Conservation (phyloP, 2,329 filamentous ascomycete genomes). For the Fusarium proliferatum region DNA sequence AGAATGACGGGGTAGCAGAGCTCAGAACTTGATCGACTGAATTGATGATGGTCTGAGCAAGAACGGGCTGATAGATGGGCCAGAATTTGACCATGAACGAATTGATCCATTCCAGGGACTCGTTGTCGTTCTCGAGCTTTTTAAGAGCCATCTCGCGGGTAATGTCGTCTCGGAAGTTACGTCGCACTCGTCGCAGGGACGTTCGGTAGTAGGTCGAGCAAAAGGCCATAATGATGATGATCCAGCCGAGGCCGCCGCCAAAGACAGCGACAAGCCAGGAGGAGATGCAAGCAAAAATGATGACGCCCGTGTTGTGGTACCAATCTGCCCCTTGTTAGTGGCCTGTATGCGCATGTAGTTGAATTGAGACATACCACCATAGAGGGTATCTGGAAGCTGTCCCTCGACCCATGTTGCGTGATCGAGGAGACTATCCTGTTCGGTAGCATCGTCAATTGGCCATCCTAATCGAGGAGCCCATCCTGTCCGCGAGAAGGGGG, state of each 20-base stretch:
- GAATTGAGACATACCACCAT: slow-evolving; percentile 73
- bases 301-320: slow-evolving; percentile 97
- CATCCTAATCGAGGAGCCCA: slow-evolving; percentile 91
- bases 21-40: slow-evolving; percentile 97
- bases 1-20: slow-evolving; percentile 88
- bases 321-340: slow-evolving; percentile 71
- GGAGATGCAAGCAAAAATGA: slow-evolving; percentile 88
- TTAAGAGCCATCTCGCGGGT: slow-evolving; percentile 88
- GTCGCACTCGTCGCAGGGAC: slow-evolving; percentile 89
- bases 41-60: slow-evolving; percentile 91
- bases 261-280: slow-evolving; percentile 92
- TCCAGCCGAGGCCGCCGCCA: slow-evolving; percentile 91
- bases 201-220: slow-evolving; percentile 98
- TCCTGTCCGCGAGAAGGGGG: slow-evolving; percentile 68
- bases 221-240: slow-evolving; percentile 90
- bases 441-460: slow-evolving; percentile 65
- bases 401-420: slow-evolving; percentile 89
- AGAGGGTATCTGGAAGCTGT: slow-evolving; percentile 88
- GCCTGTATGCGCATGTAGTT: background rate
- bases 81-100: slow-evolving; percentile 98
- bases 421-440: slow-evolving; percentile 79
- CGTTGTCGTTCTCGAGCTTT: slow-evolving; percentile 87
- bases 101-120: slow-evolving; percentile 99
- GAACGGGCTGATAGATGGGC: slow-evolving; percentile 96
- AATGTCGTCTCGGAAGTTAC: slow-evolving; percentile 96